These are phyloP conservation scores for Annulohypoxylon maeteangense DNA, from an alignment of 495 filamentous ascomycete species.

Conservation along the genomic window DNA sequence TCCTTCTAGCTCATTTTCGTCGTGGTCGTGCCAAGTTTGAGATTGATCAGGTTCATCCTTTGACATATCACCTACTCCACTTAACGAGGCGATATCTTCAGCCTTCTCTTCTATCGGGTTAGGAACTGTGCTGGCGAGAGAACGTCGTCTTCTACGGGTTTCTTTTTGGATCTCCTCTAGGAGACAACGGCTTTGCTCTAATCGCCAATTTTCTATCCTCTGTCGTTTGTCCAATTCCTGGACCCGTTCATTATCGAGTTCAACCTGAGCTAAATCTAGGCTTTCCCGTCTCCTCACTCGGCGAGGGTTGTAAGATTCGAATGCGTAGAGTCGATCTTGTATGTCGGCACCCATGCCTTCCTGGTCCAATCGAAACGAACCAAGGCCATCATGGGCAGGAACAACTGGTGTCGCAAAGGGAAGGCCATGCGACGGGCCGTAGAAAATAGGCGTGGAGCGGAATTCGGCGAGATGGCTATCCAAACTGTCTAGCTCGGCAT, in stretches of 20 bases:
- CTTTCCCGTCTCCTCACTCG: constrained; percentile 76
- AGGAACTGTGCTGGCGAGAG: constrained; percentile 42
- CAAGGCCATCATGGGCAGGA: constrained; percentile 91
- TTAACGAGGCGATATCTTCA: constrained; percentile 39
- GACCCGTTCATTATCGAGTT: constrained; percentile 67
- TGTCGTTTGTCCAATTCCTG: constrained; percentile 75
- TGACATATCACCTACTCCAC: constrained; percentile 47
- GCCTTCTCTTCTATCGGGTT: constrained; percentile 30
- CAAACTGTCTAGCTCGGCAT: constrained; percentile 87
- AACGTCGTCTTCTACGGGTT: constrained; percentile 70
- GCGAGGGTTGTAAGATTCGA: constrained; percentile 81
- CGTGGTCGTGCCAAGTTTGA: constrained; percentile 57
- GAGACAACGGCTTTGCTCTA: constrained; percentile 87
- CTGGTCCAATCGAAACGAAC: constrained; percentile 71
- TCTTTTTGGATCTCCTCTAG: constrained; percentile 90
- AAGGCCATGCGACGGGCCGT: constrained; percentile 53
- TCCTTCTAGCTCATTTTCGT: constrained; percentile 45
- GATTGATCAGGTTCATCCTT: constrained; percentile 44
- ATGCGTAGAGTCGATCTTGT: constrained; percentile 85
- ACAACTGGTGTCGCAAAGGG: constrained; percentile 68
- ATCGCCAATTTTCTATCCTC: constrained; percentile 89
- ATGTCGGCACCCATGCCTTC: constrained; percentile 58
- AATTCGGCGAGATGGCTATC: constrained; percentile 92
- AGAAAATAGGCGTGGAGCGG: constrained; percentile 68
- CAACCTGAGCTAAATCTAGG: constrained; percentile 60